Evolutionary conservation across 148 eudicot species (phyloP), one percentile per base, ranked within the genome.

Genomic region (Nepenthes gracilis): DNA sequence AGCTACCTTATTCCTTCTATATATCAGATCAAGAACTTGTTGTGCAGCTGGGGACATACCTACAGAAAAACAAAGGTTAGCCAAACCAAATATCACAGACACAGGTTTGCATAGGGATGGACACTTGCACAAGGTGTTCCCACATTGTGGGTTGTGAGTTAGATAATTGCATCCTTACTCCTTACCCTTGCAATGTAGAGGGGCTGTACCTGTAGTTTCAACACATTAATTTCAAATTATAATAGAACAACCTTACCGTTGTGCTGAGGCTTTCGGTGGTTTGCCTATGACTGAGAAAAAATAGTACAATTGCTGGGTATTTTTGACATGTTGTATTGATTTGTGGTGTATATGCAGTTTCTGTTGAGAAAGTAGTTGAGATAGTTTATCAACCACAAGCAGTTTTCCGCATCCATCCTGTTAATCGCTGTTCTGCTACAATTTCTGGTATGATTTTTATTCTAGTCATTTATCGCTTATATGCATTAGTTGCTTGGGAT

Each of bases 311-410:
- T 47, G 36, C 6, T 34, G 6, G 11, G 36, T 7, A 5, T 1
- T 55, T 32, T 34, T 56, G 38, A 6, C n/a, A 4, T 13, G 47
- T 37, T 64, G 66, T 12, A 9, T 34, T 69, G 53, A 59, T 69
- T 54, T 23, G 32, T 66, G 49, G 7, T 58, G 33, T 61, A 14
- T 53, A 32, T 73, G 72, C 87, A 93, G 98, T 88, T 66, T 93
- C 98, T 68, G 96, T 93, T 72, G 98, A 93, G 90, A 93, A 84
- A 85, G 88, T 78, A 43, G 67, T 88, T 70, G 86, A 87, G 55
- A 86, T 93, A 53, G 81, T 93, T 60, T 93, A 93, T 77, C 98
- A 93, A 70, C 94, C 98, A 32, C 98, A 93, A 69, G 96, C 98
- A 64, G 75, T 93, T 66, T 93, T 93, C 56, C 84, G 98, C 50